Evolutionary conservation across 1,284 basidiomycete genomes (phyloP), one percentile per base, ranked within the genome.

Genomic region (Boletus semigastroideus): DNA sequence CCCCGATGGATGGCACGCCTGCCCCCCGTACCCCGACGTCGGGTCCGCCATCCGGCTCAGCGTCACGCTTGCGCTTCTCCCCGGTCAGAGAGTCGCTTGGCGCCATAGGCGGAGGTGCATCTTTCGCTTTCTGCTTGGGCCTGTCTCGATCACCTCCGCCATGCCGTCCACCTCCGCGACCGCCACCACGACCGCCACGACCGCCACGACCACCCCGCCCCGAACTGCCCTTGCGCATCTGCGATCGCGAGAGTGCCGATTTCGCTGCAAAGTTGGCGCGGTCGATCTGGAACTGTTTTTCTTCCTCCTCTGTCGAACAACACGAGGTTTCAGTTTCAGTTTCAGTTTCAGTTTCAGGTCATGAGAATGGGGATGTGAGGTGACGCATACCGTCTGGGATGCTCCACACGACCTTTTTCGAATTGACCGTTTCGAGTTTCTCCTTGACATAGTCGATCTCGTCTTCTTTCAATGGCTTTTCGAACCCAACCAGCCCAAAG

Each of bases 41-140:
- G 3, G 82, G 79, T 0, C 83, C 87, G 56, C 87, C 87, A 60
- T 89, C 87, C 1, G 86, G 86, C 63, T 90, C 87, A 0, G 87
- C 74, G 2, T 77, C 82, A 25, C 86, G 79, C 67, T 89, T 90
- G 54, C 87, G 74, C 73, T 90, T 90, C 59, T 87, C 85, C 20
- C 86, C 86, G 0, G 69, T 62, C 55, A 74, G 69, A 22, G 66
- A 65, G 31, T 74, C 72, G 31, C 68, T 74, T 41, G 53, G 62
- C 20, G 52, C 59, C 6, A 60, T 44, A 2, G 47, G 49, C 1
- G 57, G 58, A 11, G 57, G 55, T 7, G 48, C 55, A 17, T 57
- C 61, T 22, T 49, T 62, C 7, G 47, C 53, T 6, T 48, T 52
- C 27, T 61, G 59, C 41, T 61, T 63, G 14, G 58, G 56, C n/a